Base-by-base conservation (phyloP, 1,139 yeast species). In the Suhomyces taliae region DNA sequence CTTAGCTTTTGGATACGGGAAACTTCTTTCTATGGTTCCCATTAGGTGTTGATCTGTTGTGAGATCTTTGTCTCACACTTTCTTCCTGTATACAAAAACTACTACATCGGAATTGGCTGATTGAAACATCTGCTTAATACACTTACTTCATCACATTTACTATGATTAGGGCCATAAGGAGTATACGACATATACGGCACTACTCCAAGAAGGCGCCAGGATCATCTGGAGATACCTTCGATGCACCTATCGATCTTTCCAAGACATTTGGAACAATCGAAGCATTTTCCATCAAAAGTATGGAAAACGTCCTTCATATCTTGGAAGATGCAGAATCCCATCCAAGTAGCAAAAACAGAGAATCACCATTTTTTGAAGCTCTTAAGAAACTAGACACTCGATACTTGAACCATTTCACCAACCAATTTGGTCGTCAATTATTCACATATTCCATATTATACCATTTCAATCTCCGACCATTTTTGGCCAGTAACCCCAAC, bases 221-320 rank as follows among this genome's bases (percentile, higher is more conserved):
- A 19, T 19, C 24, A 19, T 19, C 24, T 19, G 24, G 24, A 36
- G 34, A 29, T 34, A 9, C 27, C 6, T 6, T 32, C 10, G 45
- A 45, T 10, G 38, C 34, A 6, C 47, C 50, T 5, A 48, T 52
- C n/a, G 52, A 52, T 29, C 41, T 52, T 4, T 43, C 52, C 34
- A 42, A 47, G 27, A 43, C 47, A 8, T 41, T 43, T 31, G 46
- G 46, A 14, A 40, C 37, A 6, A 14, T 44, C 15, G 50, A 47
- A 14, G 15, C 50, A n/a, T 47, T 39, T 33, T 47, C 50, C 24
- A 45, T 47, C 45, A 39, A 37, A 26, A 40, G 56, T 29, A 55
- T 54, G 57, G 56, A 53, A 34, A 53, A 53, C 35, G 55, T 55
- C 29, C 50, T 55, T 39, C 51, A 47, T 19, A 55, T 55, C 41